Base-by-base conservation (phyloP, 805 yeast genomes). In the Scheffersomyces spartinae region DNA sequence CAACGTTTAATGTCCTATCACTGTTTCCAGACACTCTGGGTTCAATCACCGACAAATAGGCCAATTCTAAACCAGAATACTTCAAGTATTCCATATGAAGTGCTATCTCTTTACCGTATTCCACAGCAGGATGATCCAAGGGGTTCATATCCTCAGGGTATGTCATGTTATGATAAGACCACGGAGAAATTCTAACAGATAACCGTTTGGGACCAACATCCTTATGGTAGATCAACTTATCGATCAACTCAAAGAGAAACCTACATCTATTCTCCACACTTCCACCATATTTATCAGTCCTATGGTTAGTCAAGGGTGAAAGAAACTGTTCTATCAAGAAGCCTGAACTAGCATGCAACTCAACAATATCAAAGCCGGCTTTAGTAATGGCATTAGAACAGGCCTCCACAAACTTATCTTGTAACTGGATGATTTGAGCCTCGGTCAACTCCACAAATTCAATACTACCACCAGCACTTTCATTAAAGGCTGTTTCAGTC, bases 261-360 rank as follows among this genome's bases (percentile, higher is more conserved):
- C 52, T 42, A 14, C 47, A 42, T 34, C 67, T 44, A 27, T 58
- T 58, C 27, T 57, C 65, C 26, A 59, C 39, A 2, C 46, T 34
- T 2, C 59, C 57, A 19, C 59, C 59, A 33, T 52, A 52, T 21
- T 42, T 30, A 26, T 51, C 46, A 25, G 53, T 46, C 34, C 64
- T 43, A 11, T 39, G 14, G 33, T 61, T 58, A 17, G 50, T 40
- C 21, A 39, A 30, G 13, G 52, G 49, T 13, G 52, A 48, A 20
- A 56, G 28, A 30, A 61, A 59, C 25, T 51, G 52, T 28, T 61
- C 62, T 15, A 56, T 22, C 13, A 59, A 36, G 27, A 54, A 59
- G 2, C 65, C 66, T 34, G 56, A 50, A 5, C 62, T 63, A 18
- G 50, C 53, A 30, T 61, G 67, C 10, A 59, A 18, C 28, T 60